Evolutionary conservation across 306 rosid genomes (phyloP).

Genomic region (Ochetophila trinervis): DNA sequence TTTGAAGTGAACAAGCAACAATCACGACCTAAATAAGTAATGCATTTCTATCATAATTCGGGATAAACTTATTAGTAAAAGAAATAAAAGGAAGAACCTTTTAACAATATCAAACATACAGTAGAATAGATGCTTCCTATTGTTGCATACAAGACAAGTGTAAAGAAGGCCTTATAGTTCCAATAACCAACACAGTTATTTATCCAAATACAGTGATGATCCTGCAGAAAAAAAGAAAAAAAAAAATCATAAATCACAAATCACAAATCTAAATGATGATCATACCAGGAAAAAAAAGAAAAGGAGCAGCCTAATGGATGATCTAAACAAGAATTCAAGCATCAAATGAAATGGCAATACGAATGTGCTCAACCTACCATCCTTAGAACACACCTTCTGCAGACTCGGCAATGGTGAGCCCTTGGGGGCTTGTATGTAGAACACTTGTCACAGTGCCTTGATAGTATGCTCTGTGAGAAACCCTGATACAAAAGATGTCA

Average conservation of each 20-base stretch:
- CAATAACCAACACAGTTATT: slow-evolving; percentile 90
- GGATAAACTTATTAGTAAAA: slow-evolving; percentile 1
- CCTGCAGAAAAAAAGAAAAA: slow-evolving; percentile 51
- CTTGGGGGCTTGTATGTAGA: slow-evolving; percentile 75
- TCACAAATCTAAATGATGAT: slow-evolving; percentile 2
- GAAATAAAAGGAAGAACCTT: slow-evolving; percentile 11
- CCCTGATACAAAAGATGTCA: slow-evolving; percentile 16
- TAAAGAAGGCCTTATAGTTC: slow-evolving; percentile 81
- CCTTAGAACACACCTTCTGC: slow-evolving; percentile 84
- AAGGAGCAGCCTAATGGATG: not conserved
- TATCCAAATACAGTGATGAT: slow-evolving; percentile 89
- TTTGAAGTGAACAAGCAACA: slow-evolving; percentile 48
- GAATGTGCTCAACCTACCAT: slow-evolving; percentile 62
- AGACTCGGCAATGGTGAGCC: slow-evolving; percentile 93
- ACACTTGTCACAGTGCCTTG: slow-evolving; percentile 72
- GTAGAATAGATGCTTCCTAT: slow-evolving; percentile 53
- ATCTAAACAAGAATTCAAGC: slow-evolving; percentile 7
- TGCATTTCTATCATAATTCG: slow-evolving; percentile 19
- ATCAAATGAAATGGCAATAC: not conserved
- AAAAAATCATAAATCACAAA: slow-evolving; percentile 6
- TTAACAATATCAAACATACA: slow-evolving; percentile 38
- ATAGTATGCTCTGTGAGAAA: slow-evolving; percentile 38
- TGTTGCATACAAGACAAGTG: slow-evolving; percentile 54
- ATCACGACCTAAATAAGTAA: slow-evolving; percentile 43
- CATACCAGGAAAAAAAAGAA: not conserved